Base-by-base conservation (phyloP, 805 yeast species). In the Cyberlindnera misumaiensis region DNA sequence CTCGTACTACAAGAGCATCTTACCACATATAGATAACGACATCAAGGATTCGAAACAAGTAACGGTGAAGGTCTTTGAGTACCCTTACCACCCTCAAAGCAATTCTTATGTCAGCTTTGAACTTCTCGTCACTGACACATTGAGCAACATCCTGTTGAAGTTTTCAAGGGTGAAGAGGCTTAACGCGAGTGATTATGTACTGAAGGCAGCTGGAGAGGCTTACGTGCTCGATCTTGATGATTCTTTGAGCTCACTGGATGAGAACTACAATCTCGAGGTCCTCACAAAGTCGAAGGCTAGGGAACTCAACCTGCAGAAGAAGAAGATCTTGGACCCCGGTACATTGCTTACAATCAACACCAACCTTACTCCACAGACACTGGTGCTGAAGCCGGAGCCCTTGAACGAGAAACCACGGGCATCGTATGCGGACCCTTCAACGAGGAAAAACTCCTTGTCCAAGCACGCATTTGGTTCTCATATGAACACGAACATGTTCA, bases 241-340 rank as follows among this genome's bases (percentile, higher is more conserved):
- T 35, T 57, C 63, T 3, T 61, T 72, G 20, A 55, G 63, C 22
- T 53, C 69, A 4, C 51, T 73, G 10, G 72, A 68, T 45, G 70
- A 68, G 4, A 57, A 61, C 33, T 51, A 55, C 38, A 56, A 55
- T 13, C 52, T 73, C 14, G 77, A 72, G 39, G 51, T 68, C 5
- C 52, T 73, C 3, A 62, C 72, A 2, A 67, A 63, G 45, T 58
- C 60, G 35, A 66, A 63, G 18, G 67, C 73, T 0, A 60, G 72
- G 34, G 55, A 52, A 10, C 35, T 64, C 17, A 52, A 51, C 4
- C 44, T 65, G 13, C 60, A 49, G 41, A 59, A 62, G 39, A 53
- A 56, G 42, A 59, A 40, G 3, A 28, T 28, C 17, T 15, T 44
- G 27, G 38, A 35, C 8, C 51, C 52, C 28, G 58, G 52, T 9